Percentiles rank a stretch among this genome's conserved stretches.
phyloP scores from a whole-genome alignment of 1,284 basidiomycete genomes.

The Naganishia albida region DNA sequence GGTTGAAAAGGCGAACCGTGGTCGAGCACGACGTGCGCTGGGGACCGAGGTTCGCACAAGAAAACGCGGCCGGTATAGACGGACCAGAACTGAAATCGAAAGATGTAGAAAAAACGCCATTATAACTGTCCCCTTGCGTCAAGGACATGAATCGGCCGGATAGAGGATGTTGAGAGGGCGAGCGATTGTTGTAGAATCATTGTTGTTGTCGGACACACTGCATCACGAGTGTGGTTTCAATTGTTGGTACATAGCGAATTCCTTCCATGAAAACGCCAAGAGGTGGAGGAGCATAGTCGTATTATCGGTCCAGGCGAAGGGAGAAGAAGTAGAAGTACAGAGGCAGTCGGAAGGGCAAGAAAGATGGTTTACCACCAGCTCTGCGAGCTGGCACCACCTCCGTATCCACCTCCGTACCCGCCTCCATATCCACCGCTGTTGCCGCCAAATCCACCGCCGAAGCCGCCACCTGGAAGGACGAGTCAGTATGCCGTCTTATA shows the following conservation, averaged over 20 bases:
- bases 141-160: conserved; percentile 8
- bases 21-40: not conserved
- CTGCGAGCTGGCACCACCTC: conserved; percentile 17
- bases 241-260: conserved; percentile 29
- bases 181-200: conserved; percentile 21
- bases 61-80: conserved; percentile 28
- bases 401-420: conserved; percentile 24
- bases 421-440: conserved; percentile 47
- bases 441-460: conserved; percentile 50
- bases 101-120: conserved; percentile 16
- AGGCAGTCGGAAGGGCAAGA: not conserved
- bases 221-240: conserved; percentile 13
- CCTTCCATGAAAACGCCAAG: conserved; percentile 28
- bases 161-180: conserved; percentile 22
- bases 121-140: conserved; percentile 23
- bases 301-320: conserved; percentile 13
- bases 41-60: not conserved
- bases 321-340: not conserved
- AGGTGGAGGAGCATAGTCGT: conserved; percentile 25
- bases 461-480: conserved; percentile 39
- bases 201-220: conserved; percentile 17
- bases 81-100: conserved; percentile 31
- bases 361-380: conserved; percentile 29
- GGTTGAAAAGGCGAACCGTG: conserved; percentile 10
- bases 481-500: too few relatives aligned